Evolutionary conservation across 2,329 filamentous ascomycete genomes (phyloP), one percentile per base, ranked within the genome.

Genomic region (Monosporascus sp.): DNA sequence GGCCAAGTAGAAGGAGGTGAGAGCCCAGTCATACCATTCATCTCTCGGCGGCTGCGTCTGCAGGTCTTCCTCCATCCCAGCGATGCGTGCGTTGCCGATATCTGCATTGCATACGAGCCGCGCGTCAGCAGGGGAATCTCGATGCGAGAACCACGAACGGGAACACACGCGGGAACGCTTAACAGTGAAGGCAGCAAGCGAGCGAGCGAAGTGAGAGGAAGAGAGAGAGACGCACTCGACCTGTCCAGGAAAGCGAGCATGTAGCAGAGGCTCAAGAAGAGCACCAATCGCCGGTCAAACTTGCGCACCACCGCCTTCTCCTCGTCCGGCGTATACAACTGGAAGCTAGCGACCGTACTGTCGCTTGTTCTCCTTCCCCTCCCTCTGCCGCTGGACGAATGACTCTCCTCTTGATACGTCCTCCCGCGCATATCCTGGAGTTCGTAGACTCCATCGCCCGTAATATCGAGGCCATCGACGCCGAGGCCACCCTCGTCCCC

Each of bases 231-330:
- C 78, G 57, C 75, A 91, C 89, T 96, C 18, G 89, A 92, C 59
- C 91, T 80, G 69, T 96, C 91, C 59, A 96, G 72, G 66, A 96
- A 96, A 57, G 85, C 88, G 56, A 96, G 75, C 76, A 95, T 81
- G 67, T 94, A 97, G 14, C 96, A 77, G 54, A 93, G 68, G 11
- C 89, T 88, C 58, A 96, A 79, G 66, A 96, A 95, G 1, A 89
- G 68, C 6, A 96, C 89, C 50, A 97, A 78, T 58, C 80, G 82
- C 52, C 82, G 77, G 68, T 96, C 91, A 60, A 96, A 83, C 71
- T 89, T 91, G 64, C 76, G 78, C 52, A 91, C 77, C 8, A 95
- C 85, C 4, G 76, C 74, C 22, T 68, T 72, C 65, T 95, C 91
- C 68, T 97, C 91, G 51, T 91, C 85, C 0, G 74, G 71, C 3